A percentile compares a stretch with the other conserved stretches of the same genome.
Conservation (phyloP, 306 rosid species). For the Fragaria vesca region DNA sequence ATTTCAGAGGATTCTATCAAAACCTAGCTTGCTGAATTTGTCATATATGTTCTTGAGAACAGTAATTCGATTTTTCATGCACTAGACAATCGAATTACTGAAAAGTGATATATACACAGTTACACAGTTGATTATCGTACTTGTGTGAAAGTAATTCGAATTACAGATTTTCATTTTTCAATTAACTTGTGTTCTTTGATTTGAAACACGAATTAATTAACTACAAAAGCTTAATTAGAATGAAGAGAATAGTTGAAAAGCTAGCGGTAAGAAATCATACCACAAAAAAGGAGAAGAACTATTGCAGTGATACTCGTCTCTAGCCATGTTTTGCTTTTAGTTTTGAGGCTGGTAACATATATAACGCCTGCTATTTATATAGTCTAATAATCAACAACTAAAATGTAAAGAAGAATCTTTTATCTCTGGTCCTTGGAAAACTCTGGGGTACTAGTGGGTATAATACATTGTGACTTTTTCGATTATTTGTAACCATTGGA, state of each 20-base stretch:
- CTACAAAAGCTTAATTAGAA: not conserved
- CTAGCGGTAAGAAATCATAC: not conserved
- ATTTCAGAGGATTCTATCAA: too few relatives aligned
- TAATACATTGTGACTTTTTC: too few relatives aligned
- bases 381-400: not conserved
- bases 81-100: too few relatives aligned
- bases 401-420: not conserved
- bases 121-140: too few relatives aligned
- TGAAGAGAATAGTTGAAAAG: not conserved
- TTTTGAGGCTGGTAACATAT: not conserved
- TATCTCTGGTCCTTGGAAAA: not conserved
- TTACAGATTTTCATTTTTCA: too few relatives aligned
- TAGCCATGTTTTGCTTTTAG: not conserved
- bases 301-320: not conserved
- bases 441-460: too few relatives aligned
- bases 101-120: too few relatives aligned
- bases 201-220: not conserved
- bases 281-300: constrained; percentile 1
- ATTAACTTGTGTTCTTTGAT: not conserved
- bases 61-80: not conserved
- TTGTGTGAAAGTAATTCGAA: too few relatives aligned
- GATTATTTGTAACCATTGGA: too few relatives aligned
- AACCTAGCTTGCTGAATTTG: not conserved
- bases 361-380: not conserved
- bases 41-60: not conserved